phyloP scores from a whole-genome alignment of 1,284 basidiomycete genomes.

The Marasmius oreades region DNA sequence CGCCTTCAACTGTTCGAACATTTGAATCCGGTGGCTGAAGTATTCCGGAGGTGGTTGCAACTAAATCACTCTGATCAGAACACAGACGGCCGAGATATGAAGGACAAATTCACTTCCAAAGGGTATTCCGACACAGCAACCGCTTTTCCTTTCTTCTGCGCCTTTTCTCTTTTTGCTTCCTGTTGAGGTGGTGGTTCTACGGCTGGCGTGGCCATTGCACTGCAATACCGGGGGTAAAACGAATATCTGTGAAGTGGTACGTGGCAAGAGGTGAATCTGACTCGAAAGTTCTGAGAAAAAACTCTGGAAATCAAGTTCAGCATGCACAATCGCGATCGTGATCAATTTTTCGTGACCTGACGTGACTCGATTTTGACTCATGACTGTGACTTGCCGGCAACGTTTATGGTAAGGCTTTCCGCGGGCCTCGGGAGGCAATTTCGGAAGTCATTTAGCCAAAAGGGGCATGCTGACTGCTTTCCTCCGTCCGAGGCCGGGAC shows the following conservation, averaged over 20 bases:
- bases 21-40: conserved; percentile 86
- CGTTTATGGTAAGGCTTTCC: too few species aligned
- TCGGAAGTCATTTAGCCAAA: too few species aligned
- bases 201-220: conserved; percentile 14
- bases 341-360: background rate
- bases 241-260: conserved; percentile 18
- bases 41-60: conserved; percentile 83
- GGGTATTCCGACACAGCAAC: conserved; percentile 45
- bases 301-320: conserved; percentile 17
- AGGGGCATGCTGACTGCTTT: too few species aligned
- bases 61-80: conserved; percentile 33
- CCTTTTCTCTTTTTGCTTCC: conserved; percentile 46
- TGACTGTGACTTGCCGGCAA: too few species aligned
- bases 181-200: conserved; percentile 33
- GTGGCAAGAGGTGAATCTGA: conserved; percentile 27
- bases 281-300: conserved; percentile 24
- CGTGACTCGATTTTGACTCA: background rate
- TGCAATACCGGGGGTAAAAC: conserved; percentile 11
- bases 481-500: too few species aligned
- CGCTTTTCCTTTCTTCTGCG: conserved; percentile 45
- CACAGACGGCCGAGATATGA: conserved; percentile 7
- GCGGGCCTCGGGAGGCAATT: too few species aligned
- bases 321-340: background rate
- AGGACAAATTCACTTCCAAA: conserved; percentile 49
- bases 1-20: conserved; percentile 88